These are phyloP conservation scores for Leishmania tropica DNA, from an alignment of 208 protist species.

Conservation along the genomic window DNA sequence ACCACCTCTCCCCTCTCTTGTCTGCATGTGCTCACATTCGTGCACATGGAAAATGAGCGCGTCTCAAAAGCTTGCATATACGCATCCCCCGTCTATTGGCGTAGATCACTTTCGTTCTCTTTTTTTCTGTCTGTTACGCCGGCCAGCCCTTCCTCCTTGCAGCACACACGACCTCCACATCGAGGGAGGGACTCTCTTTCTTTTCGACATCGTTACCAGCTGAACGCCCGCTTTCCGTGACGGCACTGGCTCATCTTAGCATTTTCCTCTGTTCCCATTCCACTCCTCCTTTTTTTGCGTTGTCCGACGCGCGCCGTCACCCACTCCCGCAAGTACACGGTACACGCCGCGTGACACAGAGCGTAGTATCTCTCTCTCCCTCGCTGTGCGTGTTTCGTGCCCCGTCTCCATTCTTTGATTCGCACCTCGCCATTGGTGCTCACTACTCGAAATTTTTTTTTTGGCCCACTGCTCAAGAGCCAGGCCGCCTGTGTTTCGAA, in stretches of 20 bases:
- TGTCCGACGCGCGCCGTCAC: background rate
- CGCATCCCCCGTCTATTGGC: background rate
- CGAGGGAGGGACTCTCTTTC: background rate
- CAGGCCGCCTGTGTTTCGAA: background rate
- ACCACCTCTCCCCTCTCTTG: background rate
- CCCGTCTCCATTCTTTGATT: background rate
- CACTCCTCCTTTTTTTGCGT: background rate
- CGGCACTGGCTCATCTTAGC: background rate
- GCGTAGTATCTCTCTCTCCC: background rate
- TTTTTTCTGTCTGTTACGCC: background rate
- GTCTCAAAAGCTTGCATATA: background rate
- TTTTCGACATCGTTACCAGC: background rate
- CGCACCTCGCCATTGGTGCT: background rate
- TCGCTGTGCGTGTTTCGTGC: background rate
- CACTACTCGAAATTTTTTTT: background rate
- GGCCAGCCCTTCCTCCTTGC: background rate
- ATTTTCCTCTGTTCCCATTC: conserved; percentile 7
- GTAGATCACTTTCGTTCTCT: background rate
- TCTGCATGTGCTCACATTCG: background rate
- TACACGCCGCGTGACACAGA: background rate
- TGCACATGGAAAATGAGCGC: background rate
- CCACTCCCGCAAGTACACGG: background rate
- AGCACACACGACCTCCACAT: background rate
- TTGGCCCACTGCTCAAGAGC: background rate
- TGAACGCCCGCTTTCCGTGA: background rate